A percentile compares a stretch with the other conserved stretches of the same genome.
Conservation (phyloP, 2,329 filamentous ascomycete genomes). For the Pseudocercospora macadamiae region DNA sequence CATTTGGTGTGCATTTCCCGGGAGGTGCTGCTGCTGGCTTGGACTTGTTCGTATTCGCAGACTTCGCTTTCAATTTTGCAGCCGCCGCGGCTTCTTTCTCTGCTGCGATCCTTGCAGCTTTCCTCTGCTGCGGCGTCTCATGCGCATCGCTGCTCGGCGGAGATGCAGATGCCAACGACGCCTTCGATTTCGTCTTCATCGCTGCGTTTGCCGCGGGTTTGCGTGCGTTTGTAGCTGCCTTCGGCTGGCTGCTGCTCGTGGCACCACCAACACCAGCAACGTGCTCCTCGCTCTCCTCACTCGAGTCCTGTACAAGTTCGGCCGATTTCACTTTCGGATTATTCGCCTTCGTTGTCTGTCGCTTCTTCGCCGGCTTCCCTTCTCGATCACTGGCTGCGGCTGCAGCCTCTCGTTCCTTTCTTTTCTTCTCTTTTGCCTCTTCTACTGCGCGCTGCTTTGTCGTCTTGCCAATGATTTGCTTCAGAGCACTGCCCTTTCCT, state of each 20-base stretch:
- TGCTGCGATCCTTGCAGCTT: constrained; percentile 24
- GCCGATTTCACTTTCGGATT: constrained; percentile 55
- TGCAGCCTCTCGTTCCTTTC: constrained; percentile 43
- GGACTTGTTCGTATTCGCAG: constrained; percentile 5
- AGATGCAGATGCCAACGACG: constrained; percentile 18
- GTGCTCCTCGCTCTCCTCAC: constrained; percentile 46
- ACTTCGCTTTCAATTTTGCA: constrained; percentile 5
- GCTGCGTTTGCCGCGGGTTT: constrained; percentile 20
- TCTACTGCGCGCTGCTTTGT: constrained; percentile 39
- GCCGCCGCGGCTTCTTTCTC: constrained; percentile 1
- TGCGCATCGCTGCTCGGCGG: constrained; percentile 28
- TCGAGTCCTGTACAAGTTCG: constrained; percentile 57
- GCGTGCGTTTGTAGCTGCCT: constrained; percentile 19
- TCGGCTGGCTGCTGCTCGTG: constrained; percentile 27
- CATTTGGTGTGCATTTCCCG: constrained; percentile 34
- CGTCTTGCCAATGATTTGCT: constrained; percentile 41
- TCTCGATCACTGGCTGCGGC: constrained; percentile 36
- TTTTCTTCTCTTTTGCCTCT: constrained; percentile 53
- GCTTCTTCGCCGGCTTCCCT: constrained; percentile 32
- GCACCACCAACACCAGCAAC: constrained; percentile 26
- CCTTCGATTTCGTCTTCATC: constrained; percentile 25
- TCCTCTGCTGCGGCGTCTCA: constrained; percentile 26
- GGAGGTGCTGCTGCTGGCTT: constrained; percentile 11
- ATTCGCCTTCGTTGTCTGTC: constrained; percentile 36
- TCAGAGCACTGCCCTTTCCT: constrained; percentile 23